Conservation (phyloP, 805 yeast genomes). For the Lipomyces sp. region DNA sequence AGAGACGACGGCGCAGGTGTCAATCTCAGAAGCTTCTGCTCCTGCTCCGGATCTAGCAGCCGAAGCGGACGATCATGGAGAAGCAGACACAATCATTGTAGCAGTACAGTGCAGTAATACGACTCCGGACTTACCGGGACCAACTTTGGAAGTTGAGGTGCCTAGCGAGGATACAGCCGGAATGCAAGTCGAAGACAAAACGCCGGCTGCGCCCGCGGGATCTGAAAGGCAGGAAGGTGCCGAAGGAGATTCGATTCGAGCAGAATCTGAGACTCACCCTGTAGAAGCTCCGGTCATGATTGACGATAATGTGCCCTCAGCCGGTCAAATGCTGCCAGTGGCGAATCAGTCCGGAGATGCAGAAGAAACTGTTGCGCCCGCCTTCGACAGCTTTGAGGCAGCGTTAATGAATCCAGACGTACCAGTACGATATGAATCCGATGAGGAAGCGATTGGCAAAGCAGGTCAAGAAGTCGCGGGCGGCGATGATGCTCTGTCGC, state of each 20-base stretch:
- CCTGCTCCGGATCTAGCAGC: not conserved
- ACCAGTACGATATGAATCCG: constrained; percentile 27
- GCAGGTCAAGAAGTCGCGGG: not conserved
- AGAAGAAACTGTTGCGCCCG: not conserved
- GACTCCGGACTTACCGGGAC: not conserved
- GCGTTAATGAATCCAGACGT: constrained; percentile 22
- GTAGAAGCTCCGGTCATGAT: constrained; percentile 9
- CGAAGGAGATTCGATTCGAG: constrained; percentile 1
- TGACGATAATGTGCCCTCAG: constrained; percentile 5
- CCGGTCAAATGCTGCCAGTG: not conserved
- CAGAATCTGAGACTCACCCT: constrained; percentile 1
- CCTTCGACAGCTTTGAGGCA: constrained; percentile 15
- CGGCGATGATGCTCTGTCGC: constrained; percentile 5
- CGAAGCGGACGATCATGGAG: not conserved
- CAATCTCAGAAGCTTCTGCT: not conserved
- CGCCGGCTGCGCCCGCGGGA: not conserved
- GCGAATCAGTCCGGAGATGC: not conserved
- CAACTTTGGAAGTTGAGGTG: not conserved
- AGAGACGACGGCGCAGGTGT: not conserved
- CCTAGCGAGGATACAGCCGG: not conserved
- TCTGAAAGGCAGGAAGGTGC: not conserved
- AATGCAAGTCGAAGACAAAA: not conserved
- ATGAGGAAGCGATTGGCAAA: constrained; percentile 4
- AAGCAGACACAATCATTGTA: not conserved
- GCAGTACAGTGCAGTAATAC: not conserved